Base-by-base conservation (phyloP, 1,139 yeast species). In the Sugiyamaella paludigena region DNA sequence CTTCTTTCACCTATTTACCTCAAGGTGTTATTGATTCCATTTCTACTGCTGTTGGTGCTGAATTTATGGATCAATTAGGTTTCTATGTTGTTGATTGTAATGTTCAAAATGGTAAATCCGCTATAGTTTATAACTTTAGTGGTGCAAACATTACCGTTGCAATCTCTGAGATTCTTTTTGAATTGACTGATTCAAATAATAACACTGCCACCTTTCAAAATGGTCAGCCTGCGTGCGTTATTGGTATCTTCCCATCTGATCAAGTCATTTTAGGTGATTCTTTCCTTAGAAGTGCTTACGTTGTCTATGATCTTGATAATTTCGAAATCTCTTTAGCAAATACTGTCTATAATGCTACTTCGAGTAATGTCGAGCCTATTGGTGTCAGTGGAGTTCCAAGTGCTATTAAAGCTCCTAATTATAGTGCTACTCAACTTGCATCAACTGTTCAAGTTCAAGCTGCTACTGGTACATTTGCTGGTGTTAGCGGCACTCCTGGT, bases 291-390 rank as follows among this genome's bases (percentile, higher is more conserved):
- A 74, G 78, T 46, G 87, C 84, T 16, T 87, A 87, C 62, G 78
- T 83, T 42, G 95, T 85, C 38, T 87, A 78, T 57, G 89, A 87
- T 64, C 70, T 85, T 52, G 89, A 84, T 29, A 78, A 77, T 58
- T 67, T 71, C 47, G 79, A 82, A 61, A 73, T 87, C 31, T 81
- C 83, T 0, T 52, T 88, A 43, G 95, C 92, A 2, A 83, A 77
- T 53, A 84, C 81, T n/a, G 53, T 52, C 32, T 45, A 47, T 40
- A 53, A 56, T 35, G 53, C 45, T 7, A 53, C 56, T n/a, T 50
- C 50, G 4, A 43, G 56, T n/a, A 51, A 56, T 35, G 45, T 64
- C 28, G 54, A 54, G 43, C 43, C 51, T 11, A 59, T 64, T 13
- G 53, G 55, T 0, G 63, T 60, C 38, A 48, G 44, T 13, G 54